Evolutionary conservation across 768 basidiomycete species (phyloP).

Genomic region (Auriscalpium microsporum): DNA sequence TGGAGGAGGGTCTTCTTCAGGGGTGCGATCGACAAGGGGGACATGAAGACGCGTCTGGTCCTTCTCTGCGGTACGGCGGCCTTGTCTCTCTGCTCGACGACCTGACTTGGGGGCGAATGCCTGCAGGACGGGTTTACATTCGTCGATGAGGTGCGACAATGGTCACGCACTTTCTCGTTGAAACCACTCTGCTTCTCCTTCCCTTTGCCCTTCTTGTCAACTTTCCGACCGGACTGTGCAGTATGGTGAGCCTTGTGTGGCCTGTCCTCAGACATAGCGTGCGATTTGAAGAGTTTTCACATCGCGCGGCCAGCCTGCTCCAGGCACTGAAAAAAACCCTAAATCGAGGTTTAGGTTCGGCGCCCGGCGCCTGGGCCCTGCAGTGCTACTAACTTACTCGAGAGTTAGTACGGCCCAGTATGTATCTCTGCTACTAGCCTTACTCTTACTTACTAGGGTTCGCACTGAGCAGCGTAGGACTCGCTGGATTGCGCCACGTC

Average conservation of each 20-base stretch:
- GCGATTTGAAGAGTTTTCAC: too few species aligned
- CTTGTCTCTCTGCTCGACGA: constrained; percentile 80
- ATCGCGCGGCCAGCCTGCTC: too few species aligned
- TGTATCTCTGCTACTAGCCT: too few species aligned
- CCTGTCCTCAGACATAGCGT: constrained; percentile 40
- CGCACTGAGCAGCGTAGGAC: too few species aligned
- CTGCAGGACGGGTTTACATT: constrained; percentile 26
- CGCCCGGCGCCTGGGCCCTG: too few species aligned
- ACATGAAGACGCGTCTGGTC: constrained; percentile 96
- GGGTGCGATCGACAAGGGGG: constrained; percentile 90
- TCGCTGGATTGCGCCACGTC: too few species aligned
- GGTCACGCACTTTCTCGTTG: constrained; percentile 77
- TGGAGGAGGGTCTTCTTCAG: constrained; percentile 85
- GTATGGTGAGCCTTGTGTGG: constrained; percentile 80
- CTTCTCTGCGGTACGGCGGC: constrained; percentile 82
- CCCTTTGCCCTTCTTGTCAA: constrained; percentile 68
- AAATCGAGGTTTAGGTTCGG: too few species aligned
- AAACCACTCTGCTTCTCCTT: constrained; percentile 68
- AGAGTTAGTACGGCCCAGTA: too few species aligned
- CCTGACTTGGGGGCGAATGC: constrained; percentile 93
- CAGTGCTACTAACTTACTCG: too few species aligned
- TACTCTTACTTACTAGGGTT: too few species aligned
- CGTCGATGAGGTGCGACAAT: neutral
- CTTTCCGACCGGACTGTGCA: constrained; percentile 60
- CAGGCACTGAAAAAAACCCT: too few species aligned